phyloP scores from a whole-genome alignment of 768 basidiomycete genomes.

The Russula sp. region DNA sequence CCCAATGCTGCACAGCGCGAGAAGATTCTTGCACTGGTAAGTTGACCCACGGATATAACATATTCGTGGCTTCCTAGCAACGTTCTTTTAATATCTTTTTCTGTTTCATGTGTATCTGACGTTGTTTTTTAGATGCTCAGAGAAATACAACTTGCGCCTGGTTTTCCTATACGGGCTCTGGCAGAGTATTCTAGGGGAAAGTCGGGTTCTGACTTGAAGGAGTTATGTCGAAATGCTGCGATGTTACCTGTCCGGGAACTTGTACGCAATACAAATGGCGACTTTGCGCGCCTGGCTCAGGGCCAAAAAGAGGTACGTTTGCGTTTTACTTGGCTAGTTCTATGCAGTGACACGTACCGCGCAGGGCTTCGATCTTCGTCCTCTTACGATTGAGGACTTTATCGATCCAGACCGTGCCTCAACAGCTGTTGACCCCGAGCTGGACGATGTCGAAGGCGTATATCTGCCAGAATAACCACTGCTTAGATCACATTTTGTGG shows the following conservation, averaged over 20 bases:
- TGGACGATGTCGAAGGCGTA: background rate
- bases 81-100: background rate
- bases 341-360: background rate
- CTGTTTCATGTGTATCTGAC: background rate
- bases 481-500: slow-evolving; percentile 3
- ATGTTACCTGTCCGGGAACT: slow-evolving; percentile 90
- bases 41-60: slow-evolving; percentile 32
- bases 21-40: slow-evolving; percentile 79
- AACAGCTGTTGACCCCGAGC: background rate
- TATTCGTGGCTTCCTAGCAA: too few species aligned
- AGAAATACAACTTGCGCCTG: slow-evolving; percentile 62
- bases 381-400: slow-evolving; percentile 71
- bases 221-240: slow-evolving; percentile 89
- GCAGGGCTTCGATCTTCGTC: slow-evolving; percentile 77
- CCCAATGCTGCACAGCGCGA: slow-evolving; percentile 76
- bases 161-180: slow-evolving; percentile 59
- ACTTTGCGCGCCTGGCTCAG: slow-evolving; percentile 49
- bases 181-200: slow-evolving; percentile 68
- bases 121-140: slow-evolving; percentile 69
- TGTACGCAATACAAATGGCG: slow-evolving; percentile 52
- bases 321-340: background rate
- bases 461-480: slow-evolving; percentile 8
- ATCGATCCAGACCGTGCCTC: slow-evolving; percentile 40
- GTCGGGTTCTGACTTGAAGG: slow-evolving; percentile 89
- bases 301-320: slow-evolving; percentile 46